Evolutionary conservation across 2,329 filamentous ascomycete species (phyloP), one percentile per base, ranked within the genome.

Genomic region (Penicillium sp.): DNA sequence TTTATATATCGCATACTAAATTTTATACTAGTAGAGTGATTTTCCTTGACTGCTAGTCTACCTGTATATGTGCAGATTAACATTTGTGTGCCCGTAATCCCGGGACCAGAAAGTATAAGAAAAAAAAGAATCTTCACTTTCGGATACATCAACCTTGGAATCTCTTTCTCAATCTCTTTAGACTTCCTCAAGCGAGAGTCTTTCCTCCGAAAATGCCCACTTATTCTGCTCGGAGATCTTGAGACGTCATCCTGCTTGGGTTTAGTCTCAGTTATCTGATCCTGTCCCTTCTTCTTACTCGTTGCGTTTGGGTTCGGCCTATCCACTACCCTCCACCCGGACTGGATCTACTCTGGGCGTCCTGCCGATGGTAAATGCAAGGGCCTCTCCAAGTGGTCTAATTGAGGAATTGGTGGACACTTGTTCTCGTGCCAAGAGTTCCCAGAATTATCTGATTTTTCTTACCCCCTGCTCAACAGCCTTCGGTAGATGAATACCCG

Each of bases 251-350:
- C 55, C 52, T 44, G 26, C 50, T 53, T 52, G 33, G 55, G 53
- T 43, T 48, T 57, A 57, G 55, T 60, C 41, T 43, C 35, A 51
- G 38, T 58, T 61, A 61, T 61, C 58, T 61, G 58, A 61, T 61
- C 54, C 49, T 50, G 13, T 53, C 29, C 51, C 37, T 38, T 8
- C 21, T 22, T 60, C 52, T 58, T 26, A 61, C 58, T 61, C 57
- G 58, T 51, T 60, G 19, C 43, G 19, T 49, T 49, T 29, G 29
- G 28, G 48, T 31, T 35, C 42, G 45, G 39, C 15, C 50, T 59
- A 61, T 57, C 58, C 58, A 61, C 58, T 55, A 51, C 54, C 42
- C 56, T 58, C 56, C 58, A 57, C 57, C 28, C 46, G 44, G 47
- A 37, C 48, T 47, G 49, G 48, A 41, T 53, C 46, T 50, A 44